These are phyloP conservation scores for Boletus coccyginus DNA, from an alignment of 768 basidiomycete genomes.

Conservation along the genomic window DNA sequence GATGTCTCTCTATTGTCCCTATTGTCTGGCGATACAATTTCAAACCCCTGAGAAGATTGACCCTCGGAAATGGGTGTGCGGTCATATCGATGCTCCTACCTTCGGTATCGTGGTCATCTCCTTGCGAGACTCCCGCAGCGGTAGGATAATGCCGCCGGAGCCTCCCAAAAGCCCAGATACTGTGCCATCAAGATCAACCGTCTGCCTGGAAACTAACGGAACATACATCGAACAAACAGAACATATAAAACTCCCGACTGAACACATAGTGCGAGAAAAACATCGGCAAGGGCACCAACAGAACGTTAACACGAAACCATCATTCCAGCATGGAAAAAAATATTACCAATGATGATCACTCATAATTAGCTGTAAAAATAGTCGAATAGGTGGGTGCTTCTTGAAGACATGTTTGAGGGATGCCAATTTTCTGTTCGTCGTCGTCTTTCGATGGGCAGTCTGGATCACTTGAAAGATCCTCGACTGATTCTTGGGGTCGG, in stretches of 20 bases:
- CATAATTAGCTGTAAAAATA: conserved; percentile 26
- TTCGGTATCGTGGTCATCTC: conserved; percentile 30
- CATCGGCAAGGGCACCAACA: conserved; percentile 37
- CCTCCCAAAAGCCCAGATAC: conserved; percentile 35
- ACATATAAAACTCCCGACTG: conserved; percentile 34
- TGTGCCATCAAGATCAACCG: conserved; percentile 9
- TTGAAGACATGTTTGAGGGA: conserved; percentile 31
- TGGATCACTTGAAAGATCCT: background rate
- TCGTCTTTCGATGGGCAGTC: background rate
- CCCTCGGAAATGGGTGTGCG: background rate
- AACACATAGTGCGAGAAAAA: conserved; percentile 39
- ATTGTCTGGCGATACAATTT: conserved; percentile 17
- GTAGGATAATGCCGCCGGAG: conserved; percentile 35
- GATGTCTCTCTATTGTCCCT: conserved; percentile 24
- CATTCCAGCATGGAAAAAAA: background rate
- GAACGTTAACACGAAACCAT: background rate
- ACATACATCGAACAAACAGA: conserved; percentile 38
- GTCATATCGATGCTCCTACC: background rate
- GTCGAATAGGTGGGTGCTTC: conserved; percentile 35
- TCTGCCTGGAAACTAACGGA: background rate
- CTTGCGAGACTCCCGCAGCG: conserved; percentile 35
- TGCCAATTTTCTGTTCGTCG: conserved; percentile 7
- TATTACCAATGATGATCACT: conserved; percentile 34
- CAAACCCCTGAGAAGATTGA: background rate
- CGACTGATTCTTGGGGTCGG: conserved; percentile 16